Evolutionary conservation across 1,139 yeast genomes (phyloP).

Genomic region (Hyphopichia pseudoburtonii): DNA sequence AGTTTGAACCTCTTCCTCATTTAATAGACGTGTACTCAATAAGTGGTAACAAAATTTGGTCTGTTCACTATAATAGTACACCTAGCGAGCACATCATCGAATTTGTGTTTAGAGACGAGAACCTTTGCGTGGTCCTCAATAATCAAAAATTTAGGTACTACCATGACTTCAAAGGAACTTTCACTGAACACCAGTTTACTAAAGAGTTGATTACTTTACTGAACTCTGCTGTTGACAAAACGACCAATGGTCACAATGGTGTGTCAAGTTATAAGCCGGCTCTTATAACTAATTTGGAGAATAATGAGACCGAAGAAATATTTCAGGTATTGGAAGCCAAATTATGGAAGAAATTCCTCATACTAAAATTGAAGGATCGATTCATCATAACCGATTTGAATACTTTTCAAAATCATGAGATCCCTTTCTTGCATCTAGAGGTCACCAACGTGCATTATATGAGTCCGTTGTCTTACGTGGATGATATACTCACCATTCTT

Average conservation of each 20-base stretch:
- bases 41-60: constrained; percentile 50
- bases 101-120: constrained; percentile 58
- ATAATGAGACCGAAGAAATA: constrained; percentile 30
- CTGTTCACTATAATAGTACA: constrained; percentile 51
- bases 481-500: constrained; percentile 19
- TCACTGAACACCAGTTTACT: constrained; percentile 47
- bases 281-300: constrained; percentile 36
- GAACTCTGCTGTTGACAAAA: constrained; percentile 31
- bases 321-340: constrained; percentile 23
- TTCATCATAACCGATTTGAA: constrained; percentile 29
- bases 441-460: constrained; percentile 17
- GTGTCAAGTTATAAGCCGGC: constrained; percentile 7
- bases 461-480: constrained; percentile 9
- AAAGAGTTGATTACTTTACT: constrained; percentile 36
- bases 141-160: constrained; percentile 63
- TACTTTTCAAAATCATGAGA: constrained; percentile 24
- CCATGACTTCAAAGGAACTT: constrained; percentile 66
- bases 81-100: constrained; percentile 57
- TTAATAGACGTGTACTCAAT: constrained; percentile 52
- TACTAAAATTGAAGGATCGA: constrained; percentile 28
- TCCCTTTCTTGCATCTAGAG: constrained; percentile 22
- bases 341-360: constrained; percentile 30
- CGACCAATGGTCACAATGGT: constrained; percentile 9
- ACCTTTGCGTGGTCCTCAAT: constrained; percentile 59
- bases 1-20: constrained; percentile 30